Evolutionary conservation across 306 rosid species (phyloP).

Genomic region (Herpetospermum pedunculosum): DNA sequence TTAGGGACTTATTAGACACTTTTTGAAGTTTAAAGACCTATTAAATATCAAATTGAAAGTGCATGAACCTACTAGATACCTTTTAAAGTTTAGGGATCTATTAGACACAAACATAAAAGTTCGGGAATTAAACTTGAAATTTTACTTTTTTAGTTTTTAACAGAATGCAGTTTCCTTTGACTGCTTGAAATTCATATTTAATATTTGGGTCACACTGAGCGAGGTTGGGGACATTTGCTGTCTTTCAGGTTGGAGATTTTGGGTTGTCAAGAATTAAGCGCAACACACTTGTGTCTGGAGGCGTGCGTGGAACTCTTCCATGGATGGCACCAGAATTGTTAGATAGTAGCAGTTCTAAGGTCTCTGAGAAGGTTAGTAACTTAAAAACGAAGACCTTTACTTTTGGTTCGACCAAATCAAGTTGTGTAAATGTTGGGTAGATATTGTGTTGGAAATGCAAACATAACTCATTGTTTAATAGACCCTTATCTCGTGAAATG

Average conservation of each 20-base stretch:
- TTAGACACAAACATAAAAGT: too few species aligned
- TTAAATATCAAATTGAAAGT: too few species aligned
- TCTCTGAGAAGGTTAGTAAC: slow-evolving; percentile 77
- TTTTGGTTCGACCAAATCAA: background rate
- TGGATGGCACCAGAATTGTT: slow-evolving; percentile 98
- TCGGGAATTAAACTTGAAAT: too few species aligned
- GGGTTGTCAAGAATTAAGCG: slow-evolving; percentile 83
- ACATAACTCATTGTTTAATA: too few species aligned
- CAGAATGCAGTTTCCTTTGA: background rate
- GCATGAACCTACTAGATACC: too few species aligned
- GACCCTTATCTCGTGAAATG: too few species aligned
- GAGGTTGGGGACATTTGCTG: background rate
- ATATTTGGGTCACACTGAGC: background rate
- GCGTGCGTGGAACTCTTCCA: slow-evolving; percentile 95
- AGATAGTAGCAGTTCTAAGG: slow-evolving; percentile 65
- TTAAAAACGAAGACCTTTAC: background rate
- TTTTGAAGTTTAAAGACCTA: too few species aligned
- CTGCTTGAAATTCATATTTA: background rate
- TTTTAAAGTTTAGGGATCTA: too few species aligned
- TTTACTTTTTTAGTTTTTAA: too few species aligned
- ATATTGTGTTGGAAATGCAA: background rate
- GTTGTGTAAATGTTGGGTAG: background rate
- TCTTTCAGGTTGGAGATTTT: slow-evolving; percentile 75
- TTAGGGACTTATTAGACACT: too few species aligned
- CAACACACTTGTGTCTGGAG: slow-evolving; percentile 87